Evolutionary conservation across 1,139 yeast species (phyloP), one percentile per base, ranked within the genome.

Genomic region (Sugiyamaella paludigena): DNA sequence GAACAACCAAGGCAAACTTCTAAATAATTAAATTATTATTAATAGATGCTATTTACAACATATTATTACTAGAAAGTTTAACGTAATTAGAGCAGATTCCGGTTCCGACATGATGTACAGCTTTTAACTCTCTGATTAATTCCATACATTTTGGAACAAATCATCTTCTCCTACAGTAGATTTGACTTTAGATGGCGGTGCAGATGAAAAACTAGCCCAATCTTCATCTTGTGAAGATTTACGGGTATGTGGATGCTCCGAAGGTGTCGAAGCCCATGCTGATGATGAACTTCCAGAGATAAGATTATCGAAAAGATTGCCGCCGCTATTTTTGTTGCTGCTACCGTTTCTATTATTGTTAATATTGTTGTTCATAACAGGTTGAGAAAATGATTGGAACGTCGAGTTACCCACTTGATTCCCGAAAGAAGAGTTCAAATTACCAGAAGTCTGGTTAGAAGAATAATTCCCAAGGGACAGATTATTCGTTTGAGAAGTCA

Each of bases 61-160:
- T 38, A 27, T 27, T 30, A 38, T 26, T 38, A 38, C n/a, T 10
- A 29, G n/a, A 19, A 19, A 3, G 24, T 19, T 19, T 19, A 19
- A 19, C 24, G 5, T 19, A 19, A 19, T 19, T 19, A 19, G 24
- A 4, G 24, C 24, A 19, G 24, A 19, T 19, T 19, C 5, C 5
- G 5, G 24, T 19, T 19, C 24, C 5, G 24, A 19, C 24, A 19
- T 19, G 5, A 19, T 13, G 15, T 3, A n/a, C 12, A 31, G 15
- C 34, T 31, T n/a, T 11, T 35, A 2, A 4, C 16, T n/a, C 16
- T 11, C 12, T 35, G 2, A 13, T 35, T 56, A 66, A 47, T 61
- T 64, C 92, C 91, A 84, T 6, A 84, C 91, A 62, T 81, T 81
- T 47, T 78, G 77, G 64, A 82, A 82, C 36, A 81, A 69, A 56